Base-by-base conservation (phyloP, 164 flowering plant genomes). In the Macadamia integrifolia region DNA sequence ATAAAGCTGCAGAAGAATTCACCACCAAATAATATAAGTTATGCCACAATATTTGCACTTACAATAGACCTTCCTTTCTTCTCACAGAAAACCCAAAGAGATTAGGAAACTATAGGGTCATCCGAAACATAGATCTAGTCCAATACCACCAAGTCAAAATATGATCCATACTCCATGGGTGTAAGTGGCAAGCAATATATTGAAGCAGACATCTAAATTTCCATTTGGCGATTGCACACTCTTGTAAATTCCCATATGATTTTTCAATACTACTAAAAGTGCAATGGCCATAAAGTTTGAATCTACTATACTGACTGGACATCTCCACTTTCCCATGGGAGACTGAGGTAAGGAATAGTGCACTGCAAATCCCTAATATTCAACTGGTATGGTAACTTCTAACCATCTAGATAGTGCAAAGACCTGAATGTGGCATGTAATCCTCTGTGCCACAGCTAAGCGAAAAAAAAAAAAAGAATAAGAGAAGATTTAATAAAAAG, bases 361-460 rank as follows among this genome's bases (percentile, higher is more conserved):
- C 98, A 94, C 14, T 83, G 85, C 31, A 94, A 66, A 48, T 87
- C 84, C 81, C 86, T 82, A 84, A 72, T 85, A 94, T 65, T 91
- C 93, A 40, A 90, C 78, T 5, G 98, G 98, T 70, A 86, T 61
- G 8, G 78, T 77, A 52, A 88, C 89, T 48, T 85, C 77, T 74
- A 94, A 77, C 96, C 96, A 91, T 82, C 87, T 80, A 30, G 96
- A 90, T n/a, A 91, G 73, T 57, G 98, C 96, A 79, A 90, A 94
- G 11, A 91, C 79, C 79, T 94, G 98, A 76, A 94, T 80, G 80
- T 94, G 87, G 77, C 88, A 80, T 40, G 85, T 88, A 59, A 75
- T 84, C 86, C 97, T 88, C 98, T 94, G 87, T 32, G 67, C 15
- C 50, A 69, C 66, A 75, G 15, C 60, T 8, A 46, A 18, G 50